Evolutionary conservation across 2,329 filamentous ascomycete genomes (phyloP).

Genomic region (Amauroascus verrucosus): DNA sequence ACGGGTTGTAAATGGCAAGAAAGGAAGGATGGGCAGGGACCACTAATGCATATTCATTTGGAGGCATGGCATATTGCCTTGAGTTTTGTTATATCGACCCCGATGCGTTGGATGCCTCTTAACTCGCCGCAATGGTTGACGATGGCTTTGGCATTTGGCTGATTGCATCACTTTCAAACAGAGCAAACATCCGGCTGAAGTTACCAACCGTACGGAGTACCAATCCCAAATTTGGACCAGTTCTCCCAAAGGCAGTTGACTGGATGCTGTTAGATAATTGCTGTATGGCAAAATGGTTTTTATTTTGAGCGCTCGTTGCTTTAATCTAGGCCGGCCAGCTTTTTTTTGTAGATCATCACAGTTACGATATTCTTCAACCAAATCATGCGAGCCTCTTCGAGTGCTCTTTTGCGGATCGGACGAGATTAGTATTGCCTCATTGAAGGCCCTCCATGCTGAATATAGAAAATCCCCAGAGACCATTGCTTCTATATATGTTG

Average conservation of each 20-base stretch:
- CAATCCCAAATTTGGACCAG: not conserved
- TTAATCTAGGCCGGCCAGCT: not conserved
- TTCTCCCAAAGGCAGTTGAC: not conserved
- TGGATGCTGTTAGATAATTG: not conserved
- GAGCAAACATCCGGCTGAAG: constrained; percentile 1
- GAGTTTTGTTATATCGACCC: not conserved
- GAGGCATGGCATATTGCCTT: constrained; percentile 28
- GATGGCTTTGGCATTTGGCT: not conserved
- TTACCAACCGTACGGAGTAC: too few relatives aligned
- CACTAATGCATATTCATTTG: constrained; percentile 34
- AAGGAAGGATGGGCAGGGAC: constrained; percentile 79
- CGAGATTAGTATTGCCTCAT: constrained; percentile 69
- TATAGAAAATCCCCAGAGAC: constrained; percentile 42
- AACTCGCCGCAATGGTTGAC: too few relatives aligned
- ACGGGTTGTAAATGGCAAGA: constrained; percentile 89
- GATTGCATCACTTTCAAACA: constrained; percentile 8
- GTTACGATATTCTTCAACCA: constrained; percentile 23
- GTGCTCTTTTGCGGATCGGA: constrained; percentile 95
- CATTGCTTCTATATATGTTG: constrained; percentile 72
- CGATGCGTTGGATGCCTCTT: not conserved
- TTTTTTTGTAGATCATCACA: not conserved
- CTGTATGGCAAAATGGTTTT: constrained; percentile 4
- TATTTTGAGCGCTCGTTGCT: not conserved
- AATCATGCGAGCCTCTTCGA: constrained; percentile 49
- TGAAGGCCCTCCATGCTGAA: constrained; percentile 58